Base-by-base conservation (phyloP, 306 rosid genomes). In the Rosa persica region DNA sequence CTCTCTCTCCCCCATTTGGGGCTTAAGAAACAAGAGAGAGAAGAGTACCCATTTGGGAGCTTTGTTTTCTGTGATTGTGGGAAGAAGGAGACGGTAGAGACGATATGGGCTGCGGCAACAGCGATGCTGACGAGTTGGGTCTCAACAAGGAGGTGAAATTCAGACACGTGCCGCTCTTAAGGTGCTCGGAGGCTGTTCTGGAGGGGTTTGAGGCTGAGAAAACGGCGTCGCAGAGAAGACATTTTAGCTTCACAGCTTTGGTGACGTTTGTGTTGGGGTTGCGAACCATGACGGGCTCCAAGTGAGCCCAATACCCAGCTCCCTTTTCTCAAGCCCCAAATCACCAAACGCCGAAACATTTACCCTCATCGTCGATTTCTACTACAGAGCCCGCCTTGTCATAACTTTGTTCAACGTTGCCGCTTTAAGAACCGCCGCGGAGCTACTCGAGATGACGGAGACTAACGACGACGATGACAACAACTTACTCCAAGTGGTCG, bases 291-390 rank as follows among this genome's bases (percentile, higher is more conserved):
- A 95, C 79, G 66, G 98, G 98, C 78, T 95, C 98, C n/a, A 95
- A 80, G 75, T 95, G 98, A 2, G 91, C 93, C 98, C 98, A 95
- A 75, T 95, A 95, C 98, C 98, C 92, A 15, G 98, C 98, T 3
- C 98, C 98, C 34, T 1, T 30, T 30, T 30, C 34, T 30, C 34
- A 30, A 30, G 34, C 34, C 34, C 34, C 34, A 30, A 30, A 30
- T 30, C 34, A 30, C 34, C 34, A 30, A 30, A 30, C 79, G 76
- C 92, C 55, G 93, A 86, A 25, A 84, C 89, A 30, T 94, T 94
- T 73, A 57, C 88, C 27, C 62, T 78, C 0, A 81, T 94, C 1
- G 92, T 91, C 6, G 94, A 85, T 20, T 94, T 88, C 87, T 94
- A 96, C 84, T 94, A 94, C 81, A 82, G 91, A 20, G 76, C 85